Percentiles rank a stretch among this genome's conserved stretches.
Evolutionary conservation across 2,329 filamentous ascomycete genomes (phyloP).

Genomic region (Thielaviopsis populi): DNA sequence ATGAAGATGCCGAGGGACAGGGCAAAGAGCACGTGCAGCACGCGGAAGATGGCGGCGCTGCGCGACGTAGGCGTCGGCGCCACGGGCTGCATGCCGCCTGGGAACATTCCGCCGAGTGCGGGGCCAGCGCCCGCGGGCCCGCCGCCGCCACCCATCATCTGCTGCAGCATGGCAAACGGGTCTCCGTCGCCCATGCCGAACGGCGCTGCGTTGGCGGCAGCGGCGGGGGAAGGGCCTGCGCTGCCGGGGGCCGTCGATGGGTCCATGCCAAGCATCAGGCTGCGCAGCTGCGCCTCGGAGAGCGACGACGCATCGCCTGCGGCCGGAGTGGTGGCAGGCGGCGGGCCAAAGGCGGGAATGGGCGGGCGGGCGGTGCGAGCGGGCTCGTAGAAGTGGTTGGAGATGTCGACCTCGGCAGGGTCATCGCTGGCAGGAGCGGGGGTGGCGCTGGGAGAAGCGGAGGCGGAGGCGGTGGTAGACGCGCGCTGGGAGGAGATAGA

Average conservation of each 20-base stretch:
- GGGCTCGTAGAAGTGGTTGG: slow-evolving; percentile 54
- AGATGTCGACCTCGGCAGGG: slow-evolving; percentile 66
- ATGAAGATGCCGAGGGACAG: slow-evolving; percentile 57
- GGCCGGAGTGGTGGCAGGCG: slow-evolving; percentile 21
- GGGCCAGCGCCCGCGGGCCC: slow-evolving; percentile 19
- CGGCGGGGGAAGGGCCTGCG: slow-evolving; percentile 17
- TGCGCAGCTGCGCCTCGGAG: slow-evolving; percentile 46
- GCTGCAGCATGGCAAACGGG: slow-evolving; percentile 49
- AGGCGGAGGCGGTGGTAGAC: slow-evolving; percentile 22
- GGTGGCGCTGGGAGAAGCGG: slow-evolving; percentile 21
- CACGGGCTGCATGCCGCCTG: slow-evolving; percentile 28
- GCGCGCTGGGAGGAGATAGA: slow-evolving; percentile 23
- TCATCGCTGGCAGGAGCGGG: slow-evolving; percentile 32
- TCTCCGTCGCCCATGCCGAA: slow-evolving; percentile 18
- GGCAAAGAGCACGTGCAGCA: slow-evolving; percentile 59
- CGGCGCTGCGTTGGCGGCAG: slow-evolving; percentile 12
- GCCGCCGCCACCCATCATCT: slow-evolving; percentile 43
- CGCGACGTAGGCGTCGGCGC: slow-evolving; percentile 24
- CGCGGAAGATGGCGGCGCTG: slow-evolving; percentile 45
- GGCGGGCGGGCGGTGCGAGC: slow-evolving; percentile 17
- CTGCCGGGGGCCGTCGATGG: slow-evolving; percentile 22
- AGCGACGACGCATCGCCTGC: slow-evolving; percentile 24
- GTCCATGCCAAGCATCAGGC: slow-evolving; percentile 48
- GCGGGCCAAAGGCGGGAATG: slow-evolving; percentile 23
- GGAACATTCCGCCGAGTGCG: slow-evolving; percentile 28